phyloP scores from a whole-genome alignment of 331 rosid species.

The Acacia pycnantha region DNA sequence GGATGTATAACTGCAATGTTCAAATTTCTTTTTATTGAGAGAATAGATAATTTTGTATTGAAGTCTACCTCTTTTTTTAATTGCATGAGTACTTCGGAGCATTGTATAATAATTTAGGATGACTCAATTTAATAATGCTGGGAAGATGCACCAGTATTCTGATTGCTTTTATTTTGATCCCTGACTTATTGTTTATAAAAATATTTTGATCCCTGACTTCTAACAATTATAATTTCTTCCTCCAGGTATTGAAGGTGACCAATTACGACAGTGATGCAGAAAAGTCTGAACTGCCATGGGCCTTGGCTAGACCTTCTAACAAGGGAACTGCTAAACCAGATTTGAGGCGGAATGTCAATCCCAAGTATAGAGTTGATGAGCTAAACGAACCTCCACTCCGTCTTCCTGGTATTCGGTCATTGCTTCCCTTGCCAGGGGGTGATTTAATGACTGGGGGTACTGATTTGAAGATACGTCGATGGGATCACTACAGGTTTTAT shows the following conservation, averaged over 20 bases:
- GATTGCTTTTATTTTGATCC: not conserved
- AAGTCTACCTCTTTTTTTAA: conserved; percentile 12
- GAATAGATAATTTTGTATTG: conserved; percentile 5
- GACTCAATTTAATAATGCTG: conserved; percentile 15
- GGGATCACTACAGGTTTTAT: conserved; percentile 87
- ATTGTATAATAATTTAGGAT: conserved; percentile 1
- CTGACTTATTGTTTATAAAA: not conserved
- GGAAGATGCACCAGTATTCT: conserved; percentile 5
- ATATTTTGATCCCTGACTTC: conserved; percentile 8
- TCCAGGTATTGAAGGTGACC: conserved; percentile 71
- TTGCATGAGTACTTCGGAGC: conserved; percentile 7
- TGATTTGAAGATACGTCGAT: conserved; percentile 93
- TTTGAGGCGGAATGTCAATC: conserved; percentile 68
- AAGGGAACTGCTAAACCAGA: conserved; percentile 63
- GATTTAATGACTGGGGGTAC: conserved; percentile 95
- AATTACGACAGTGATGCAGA: conserved; percentile 77
- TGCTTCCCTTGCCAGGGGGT: conserved; percentile 97
- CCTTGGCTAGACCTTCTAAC: conserved; percentile 74
- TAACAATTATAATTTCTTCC: conserved; percentile 20
- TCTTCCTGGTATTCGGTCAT: conserved; percentile 83
- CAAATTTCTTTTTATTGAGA: conserved; percentile 3
- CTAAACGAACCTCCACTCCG: conserved; percentile 85
- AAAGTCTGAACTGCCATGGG: conserved; percentile 85
- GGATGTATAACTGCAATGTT: not conserved
- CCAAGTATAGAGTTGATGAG: conserved; percentile 87